These are phyloP conservation scores for Neofusicoccum kwambonambiense DNA, from an alignment of 2,329 filamentous ascomycete species.

Conservation along the genomic window DNA sequence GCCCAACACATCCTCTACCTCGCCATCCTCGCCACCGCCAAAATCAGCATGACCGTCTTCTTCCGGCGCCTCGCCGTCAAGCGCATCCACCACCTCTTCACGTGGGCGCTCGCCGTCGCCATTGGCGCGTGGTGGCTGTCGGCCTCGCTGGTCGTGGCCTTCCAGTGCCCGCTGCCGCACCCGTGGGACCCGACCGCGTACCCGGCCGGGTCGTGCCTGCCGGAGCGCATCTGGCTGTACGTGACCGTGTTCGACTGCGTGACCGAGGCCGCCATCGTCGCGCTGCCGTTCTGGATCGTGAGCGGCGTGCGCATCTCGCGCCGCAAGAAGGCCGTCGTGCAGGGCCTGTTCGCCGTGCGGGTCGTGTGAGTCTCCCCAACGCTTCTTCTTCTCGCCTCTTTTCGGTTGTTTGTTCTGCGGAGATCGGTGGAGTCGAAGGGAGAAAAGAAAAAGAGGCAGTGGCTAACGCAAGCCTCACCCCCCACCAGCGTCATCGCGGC, in stretches of 20 bases:
- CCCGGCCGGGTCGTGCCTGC: background rate
- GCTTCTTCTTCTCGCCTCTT: background rate
- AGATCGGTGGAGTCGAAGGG: too few relatives aligned
- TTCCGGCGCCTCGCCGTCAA: background rate
- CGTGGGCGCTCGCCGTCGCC: background rate
- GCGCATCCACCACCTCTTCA: background rate
- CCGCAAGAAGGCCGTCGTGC: background rate
- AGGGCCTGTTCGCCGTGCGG: background rate
- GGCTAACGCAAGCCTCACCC: too few relatives aligned
- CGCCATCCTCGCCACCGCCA: background rate
- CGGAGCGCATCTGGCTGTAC: slow-evolving; percentile 1
- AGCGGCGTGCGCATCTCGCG: background rate
- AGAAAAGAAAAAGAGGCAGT: background rate
- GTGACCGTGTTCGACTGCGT: background rate
- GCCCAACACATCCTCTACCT: background rate
- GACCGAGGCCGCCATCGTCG: background rate
- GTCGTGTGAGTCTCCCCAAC: background rate
- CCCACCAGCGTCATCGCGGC: background rate
- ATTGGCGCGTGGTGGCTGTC: background rate
- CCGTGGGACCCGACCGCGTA: background rate
- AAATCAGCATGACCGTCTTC: slow-evolving; percentile 1
- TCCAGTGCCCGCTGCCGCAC: background rate
- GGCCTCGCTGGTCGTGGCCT: background rate
- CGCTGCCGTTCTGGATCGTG: slow-evolving; percentile 2
- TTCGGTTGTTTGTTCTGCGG: too few relatives aligned